phyloP scores from a whole-genome alignment of 2,329 filamentous ascomycete species.

The Xylariaceae sp. region DNA sequence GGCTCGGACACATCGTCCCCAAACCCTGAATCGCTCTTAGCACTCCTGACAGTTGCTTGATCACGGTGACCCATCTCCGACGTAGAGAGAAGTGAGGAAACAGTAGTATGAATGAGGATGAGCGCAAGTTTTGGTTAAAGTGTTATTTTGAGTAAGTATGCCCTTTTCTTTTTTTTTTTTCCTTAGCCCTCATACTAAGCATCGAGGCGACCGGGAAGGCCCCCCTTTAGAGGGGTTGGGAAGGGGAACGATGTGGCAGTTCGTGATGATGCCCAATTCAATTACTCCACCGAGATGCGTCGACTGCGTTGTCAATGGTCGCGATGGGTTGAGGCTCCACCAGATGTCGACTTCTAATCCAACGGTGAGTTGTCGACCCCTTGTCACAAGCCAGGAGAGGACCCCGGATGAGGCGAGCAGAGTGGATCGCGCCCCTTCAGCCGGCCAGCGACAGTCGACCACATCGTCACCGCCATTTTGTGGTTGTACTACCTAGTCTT shows the following conservation, averaged over 20 bases:
- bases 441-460: constrained; percentile 34
- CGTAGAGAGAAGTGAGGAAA: constrained; percentile 31
- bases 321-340: constrained; percentile 28
- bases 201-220: background rate
- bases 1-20: constrained; percentile 39
- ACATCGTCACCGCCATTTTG: constrained; percentile 40
- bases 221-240: background rate
- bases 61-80: constrained; percentile 42
- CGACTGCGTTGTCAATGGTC: constrained; percentile 34
- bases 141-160: background rate
- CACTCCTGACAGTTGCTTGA: constrained; percentile 39
- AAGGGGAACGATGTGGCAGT: background rate
- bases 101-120: constrained; percentile 28
- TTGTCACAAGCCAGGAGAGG: constrained; percentile 21
- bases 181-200: background rate
- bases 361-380: constrained; percentile 25
- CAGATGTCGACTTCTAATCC: constrained; percentile 24
- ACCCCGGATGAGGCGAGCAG: constrained; percentile 31
- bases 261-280: constrained; percentile 38
- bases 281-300: constrained; percentile 37
- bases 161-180: too few relatives aligned
- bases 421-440: constrained; percentile 31
- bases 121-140: constrained; percentile 5
- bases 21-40: constrained; percentile 41
- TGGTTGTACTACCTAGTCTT: constrained; percentile 16